These are phyloP conservation scores for Yamadazyma laniorum DNA, from an alignment of 805 yeast genomes.

Conservation along the genomic window DNA sequence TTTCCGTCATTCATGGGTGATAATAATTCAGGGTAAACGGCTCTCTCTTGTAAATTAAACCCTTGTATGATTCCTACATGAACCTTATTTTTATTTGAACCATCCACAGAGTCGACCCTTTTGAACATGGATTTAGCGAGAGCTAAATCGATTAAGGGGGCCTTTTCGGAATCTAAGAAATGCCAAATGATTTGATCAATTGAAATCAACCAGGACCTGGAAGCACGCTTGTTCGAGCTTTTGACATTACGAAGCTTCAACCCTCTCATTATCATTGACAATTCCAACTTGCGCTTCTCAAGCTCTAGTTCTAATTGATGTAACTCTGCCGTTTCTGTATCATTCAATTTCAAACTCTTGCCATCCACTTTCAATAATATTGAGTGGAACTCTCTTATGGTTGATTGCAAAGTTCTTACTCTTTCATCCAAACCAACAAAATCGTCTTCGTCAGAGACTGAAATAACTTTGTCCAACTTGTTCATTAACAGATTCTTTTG, in stretches of 20 bases:
- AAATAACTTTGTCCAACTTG: slow-evolving; percentile 35
- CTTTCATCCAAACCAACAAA: slow-evolving; percentile 32
- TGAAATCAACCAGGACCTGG: slow-evolving; percentile 24
- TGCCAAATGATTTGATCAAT: slow-evolving; percentile 74
- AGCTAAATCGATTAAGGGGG: slow-evolving; percentile 69
- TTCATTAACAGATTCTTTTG: slow-evolving; percentile 34
- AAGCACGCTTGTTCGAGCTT: slow-evolving; percentile 19
- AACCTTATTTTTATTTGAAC: slow-evolving; percentile 62
- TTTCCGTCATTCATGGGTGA: slow-evolving; percentile 39
- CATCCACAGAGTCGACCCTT: slow-evolving; percentile 61
- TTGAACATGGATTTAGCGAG: slow-evolving; percentile 60
- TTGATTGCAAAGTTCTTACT: slow-evolving; percentile 29
- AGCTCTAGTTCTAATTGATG: slow-evolving; percentile 30
- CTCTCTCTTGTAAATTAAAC: slow-evolving; percentile 55
- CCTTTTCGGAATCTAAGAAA: slow-evolving; percentile 55
- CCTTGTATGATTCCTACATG: slow-evolving; percentile 65
- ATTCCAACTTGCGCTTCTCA: slow-evolving; percentile 32
- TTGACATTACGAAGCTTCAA: slow-evolving; percentile 23
- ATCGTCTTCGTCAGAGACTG: slow-evolving; percentile 36
- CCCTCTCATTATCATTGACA: slow-evolving; percentile 33
- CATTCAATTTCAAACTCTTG: slow-evolving; percentile 23
- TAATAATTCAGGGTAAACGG: slow-evolving; percentile 69
- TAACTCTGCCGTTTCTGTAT: slow-evolving; percentile 20
- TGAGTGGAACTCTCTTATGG: slow-evolving; percentile 27
- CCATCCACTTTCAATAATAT: slow-evolving; percentile 41